Conservation (phyloP, 164 flowering plant genomes). For the Litsea cubeba region DNA sequence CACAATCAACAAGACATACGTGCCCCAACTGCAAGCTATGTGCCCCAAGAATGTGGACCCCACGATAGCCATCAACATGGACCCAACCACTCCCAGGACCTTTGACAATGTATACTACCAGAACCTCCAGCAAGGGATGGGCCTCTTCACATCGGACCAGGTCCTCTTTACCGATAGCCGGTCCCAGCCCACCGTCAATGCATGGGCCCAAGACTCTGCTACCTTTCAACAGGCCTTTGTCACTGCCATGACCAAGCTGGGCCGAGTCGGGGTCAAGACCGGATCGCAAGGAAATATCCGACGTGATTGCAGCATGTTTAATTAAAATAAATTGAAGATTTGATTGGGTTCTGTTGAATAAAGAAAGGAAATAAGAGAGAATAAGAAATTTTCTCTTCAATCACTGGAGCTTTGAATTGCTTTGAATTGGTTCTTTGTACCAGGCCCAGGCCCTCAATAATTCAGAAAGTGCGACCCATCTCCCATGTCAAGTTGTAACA, state of each 20-base stretch:
- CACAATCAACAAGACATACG: conserved; percentile 41
- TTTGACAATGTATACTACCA: conserved; percentile 73
- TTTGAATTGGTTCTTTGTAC: no score
- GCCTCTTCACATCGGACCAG: conserved; percentile 82
- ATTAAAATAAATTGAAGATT: conserved; percentile 8
- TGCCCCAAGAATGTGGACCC: conserved; percentile 81
- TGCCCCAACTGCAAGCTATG: conserved; percentile 33
- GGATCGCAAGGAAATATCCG: conserved; percentile 49
- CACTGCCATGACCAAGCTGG: conserved; percentile 70
- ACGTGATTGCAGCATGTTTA: conserved; percentile 28
- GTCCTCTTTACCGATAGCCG: conserved; percentile 51
- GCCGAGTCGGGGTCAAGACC: conserved; percentile 65
- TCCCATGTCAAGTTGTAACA: neutral
- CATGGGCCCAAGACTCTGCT: conserved; percentile 40
- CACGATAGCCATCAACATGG: conserved; percentile 69
- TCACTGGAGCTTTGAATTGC: neutral
- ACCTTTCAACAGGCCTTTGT: conserved; percentile 53
- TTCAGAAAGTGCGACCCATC: neutral
- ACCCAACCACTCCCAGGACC: conserved; percentile 55
- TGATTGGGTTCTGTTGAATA: neutral
- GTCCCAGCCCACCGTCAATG: conserved; percentile 51
- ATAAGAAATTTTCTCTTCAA: neutral
- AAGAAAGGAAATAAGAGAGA: neutral
- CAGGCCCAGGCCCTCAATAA: neutral
- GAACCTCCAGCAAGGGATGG: conserved; percentile 57